Conservation (phyloP, 768 basidiomycete genomes). For the Trametes cubensis region DNA sequence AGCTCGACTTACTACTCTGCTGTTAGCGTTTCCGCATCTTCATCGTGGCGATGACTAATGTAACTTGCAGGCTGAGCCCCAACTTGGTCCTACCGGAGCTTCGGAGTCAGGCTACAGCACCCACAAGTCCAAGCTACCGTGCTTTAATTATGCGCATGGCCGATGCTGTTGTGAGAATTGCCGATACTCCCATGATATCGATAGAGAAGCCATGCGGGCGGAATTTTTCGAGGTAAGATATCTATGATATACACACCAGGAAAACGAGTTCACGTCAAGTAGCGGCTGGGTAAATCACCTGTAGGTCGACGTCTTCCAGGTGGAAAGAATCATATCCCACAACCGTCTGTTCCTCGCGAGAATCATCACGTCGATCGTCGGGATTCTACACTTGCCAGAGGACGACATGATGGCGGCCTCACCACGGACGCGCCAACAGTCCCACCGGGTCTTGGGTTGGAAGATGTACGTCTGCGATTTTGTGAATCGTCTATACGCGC, state of each 20-base stretch:
- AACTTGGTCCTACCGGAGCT: background rate
- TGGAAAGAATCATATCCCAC: too few species aligned
- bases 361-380: too few species aligned
- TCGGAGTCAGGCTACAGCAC: background rate
- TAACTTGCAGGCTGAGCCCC: background rate
- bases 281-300: too few species aligned
- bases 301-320: too few species aligned
- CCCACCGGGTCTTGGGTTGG: slow-evolving; percentile 31
- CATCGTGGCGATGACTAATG: background rate
- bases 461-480: slow-evolving; percentile 15
- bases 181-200: slow-evolving; percentile 17
- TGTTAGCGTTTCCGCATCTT: background rate
- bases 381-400: background rate
- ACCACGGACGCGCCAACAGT: slow-evolving; percentile 3
- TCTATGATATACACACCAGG: background rate
- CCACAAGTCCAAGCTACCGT: background rate
- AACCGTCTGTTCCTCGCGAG: too few species aligned
- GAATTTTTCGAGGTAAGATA: background rate
- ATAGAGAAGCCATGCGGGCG: background rate
- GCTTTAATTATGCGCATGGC: slow-evolving; percentile 13
- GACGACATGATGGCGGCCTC: too few species aligned
- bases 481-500: background rate
- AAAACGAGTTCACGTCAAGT: too few species aligned
- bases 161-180: slow-evolving; percentile 7
- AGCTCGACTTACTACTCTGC: slow-evolving; percentile 2